Percentiles rank a stretch among this genome's conserved stretches.
These are phyloP conservation scores for Anthoceros angustus DNA, from an alignment of 225 moss, liverwort and hornwort genomes.

Conservation along the genomic window DNA sequence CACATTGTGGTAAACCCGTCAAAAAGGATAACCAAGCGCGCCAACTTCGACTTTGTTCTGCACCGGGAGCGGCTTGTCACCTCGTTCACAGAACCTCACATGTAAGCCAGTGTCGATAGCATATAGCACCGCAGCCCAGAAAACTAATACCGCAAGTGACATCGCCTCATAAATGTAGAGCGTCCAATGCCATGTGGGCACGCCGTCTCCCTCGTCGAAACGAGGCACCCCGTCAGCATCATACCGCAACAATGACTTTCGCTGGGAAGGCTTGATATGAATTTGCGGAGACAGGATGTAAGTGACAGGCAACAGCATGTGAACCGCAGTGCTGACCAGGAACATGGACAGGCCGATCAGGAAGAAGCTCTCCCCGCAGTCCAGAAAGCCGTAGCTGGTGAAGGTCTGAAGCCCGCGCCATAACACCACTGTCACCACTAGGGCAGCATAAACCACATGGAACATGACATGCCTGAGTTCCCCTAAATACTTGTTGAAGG, in stretches of 20 bases:
- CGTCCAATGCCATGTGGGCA: conserved; percentile 8
- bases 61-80: no score
- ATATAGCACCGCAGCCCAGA: conserved; percentile 10
- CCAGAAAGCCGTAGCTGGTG: background rate
- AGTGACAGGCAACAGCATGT: conserved; percentile 14
- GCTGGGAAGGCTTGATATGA: conserved; percentile 12
- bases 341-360: conserved; percentile 11
- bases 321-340: conserved; percentile 7
- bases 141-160: background rate
- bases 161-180: conserved; percentile 9
- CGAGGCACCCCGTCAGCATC: conserved; percentile 11
- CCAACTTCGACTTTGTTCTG: no score
- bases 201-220: no score
- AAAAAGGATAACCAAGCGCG: no score
- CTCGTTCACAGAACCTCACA: background rate
- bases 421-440: background rate
- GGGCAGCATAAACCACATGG: conserved; percentile 11
- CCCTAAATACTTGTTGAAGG: no score
- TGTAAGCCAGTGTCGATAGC: background rate
- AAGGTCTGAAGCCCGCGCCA: background rate
- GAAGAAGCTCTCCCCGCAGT: conserved; percentile 12
- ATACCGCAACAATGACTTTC: conserved; percentile 10
- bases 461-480: conserved; percentile 26
- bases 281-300: conserved; percentile 9
- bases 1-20: no score